Conservation (phyloP, 2,329 filamentous ascomycete species). For the Akanthomyces dipterigenus region DNA sequence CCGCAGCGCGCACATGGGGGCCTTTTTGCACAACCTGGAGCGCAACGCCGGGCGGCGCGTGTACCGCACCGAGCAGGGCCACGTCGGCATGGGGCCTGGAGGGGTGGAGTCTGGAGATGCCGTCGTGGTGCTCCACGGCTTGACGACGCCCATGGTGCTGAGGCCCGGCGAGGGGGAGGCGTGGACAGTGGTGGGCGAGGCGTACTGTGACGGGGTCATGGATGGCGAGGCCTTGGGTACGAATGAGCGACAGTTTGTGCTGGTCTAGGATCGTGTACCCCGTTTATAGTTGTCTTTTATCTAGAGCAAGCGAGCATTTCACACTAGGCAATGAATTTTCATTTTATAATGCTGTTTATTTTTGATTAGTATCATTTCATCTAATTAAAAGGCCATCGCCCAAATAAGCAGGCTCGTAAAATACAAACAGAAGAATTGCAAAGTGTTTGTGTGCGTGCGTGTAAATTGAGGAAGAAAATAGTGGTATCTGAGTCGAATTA, state of each 20-base stretch:
- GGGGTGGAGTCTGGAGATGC: conserved; percentile 19
- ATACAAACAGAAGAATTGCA: not conserved
- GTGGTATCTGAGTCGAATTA: conserved; percentile 11
- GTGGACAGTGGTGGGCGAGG: conserved; percentile 25
- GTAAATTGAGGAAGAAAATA: conserved; percentile 7
- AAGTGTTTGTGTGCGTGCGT: not conserved
- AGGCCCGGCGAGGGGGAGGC: not conserved
- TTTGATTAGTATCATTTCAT: not conserved
- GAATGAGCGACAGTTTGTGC: not conserved
- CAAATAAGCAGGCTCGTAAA: not conserved
- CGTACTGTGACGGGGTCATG: conserved; percentile 30
- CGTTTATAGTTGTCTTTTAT: not conserved
- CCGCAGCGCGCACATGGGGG: conserved; percentile 1
- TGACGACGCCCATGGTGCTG: conserved; percentile 23
- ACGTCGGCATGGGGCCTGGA: conserved; percentile 23
- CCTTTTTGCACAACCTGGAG: conserved; percentile 15
- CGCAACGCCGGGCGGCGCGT: conserved; percentile 18
- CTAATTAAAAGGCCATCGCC: not conserved
- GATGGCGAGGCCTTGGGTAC: conserved; percentile 22
- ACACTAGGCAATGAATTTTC: not conserved
- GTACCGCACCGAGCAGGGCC: conserved; percentile 23
- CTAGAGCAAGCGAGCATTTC: not conserved
- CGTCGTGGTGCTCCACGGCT: conserved; percentile 23
- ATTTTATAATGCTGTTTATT: no score
- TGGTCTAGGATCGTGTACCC: not conserved